Base-by-base conservation (phyloP, 2,329 filamentous ascomycete genomes). In the Aschersonia sp. region DNA sequence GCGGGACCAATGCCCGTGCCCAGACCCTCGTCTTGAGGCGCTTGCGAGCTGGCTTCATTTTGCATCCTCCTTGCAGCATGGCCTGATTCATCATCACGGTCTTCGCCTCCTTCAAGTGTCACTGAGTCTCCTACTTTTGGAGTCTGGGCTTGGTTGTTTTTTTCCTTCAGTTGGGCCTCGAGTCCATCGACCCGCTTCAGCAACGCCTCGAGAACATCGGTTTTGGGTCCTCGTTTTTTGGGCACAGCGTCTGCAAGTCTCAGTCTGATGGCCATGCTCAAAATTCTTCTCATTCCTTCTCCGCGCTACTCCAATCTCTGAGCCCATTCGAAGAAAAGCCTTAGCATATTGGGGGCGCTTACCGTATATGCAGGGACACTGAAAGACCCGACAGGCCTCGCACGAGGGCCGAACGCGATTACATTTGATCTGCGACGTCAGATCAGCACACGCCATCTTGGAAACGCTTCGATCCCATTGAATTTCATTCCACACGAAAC, bases 281-380 rank as follows among this genome's bases (percentile, higher is more conserved):
- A 37, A 12, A 9, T 8, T 37, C 8, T 37, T 9, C 8, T 8
- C 35, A 37, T 37, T 37, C 35, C 35, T 37, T 37, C 35, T 37
- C 8, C 35, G 35, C 35, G 8, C 4, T 37, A 2, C 12, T 37
- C 12, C 35, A 37, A 3, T 5, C 35, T 37, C 35, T 37, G 12
- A 37, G 35, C 35, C 35, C 12, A 37, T 37, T 12, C 35, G 8
- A 9, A 9, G 45, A 29, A 4, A 30, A 29, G 3, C 29, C 11
- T n/a, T 31, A 8, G 33, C 10, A n/a, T 30, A 22, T n/a, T 14
- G 35, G 14, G 9, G 29, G 12, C n/a, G 63, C 76, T 55, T 72
- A 94, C 87, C 87, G 64, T 94, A 94, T 50, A 94, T 75, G 67
- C 87, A 94, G 33, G 84, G 79, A 61, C 85, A 90, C 59, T 90